These are phyloP conservation scores for Hirschfeldia incana DNA, from an alignment of 345 rosid genomes.

Conservation along the genomic window DNA sequence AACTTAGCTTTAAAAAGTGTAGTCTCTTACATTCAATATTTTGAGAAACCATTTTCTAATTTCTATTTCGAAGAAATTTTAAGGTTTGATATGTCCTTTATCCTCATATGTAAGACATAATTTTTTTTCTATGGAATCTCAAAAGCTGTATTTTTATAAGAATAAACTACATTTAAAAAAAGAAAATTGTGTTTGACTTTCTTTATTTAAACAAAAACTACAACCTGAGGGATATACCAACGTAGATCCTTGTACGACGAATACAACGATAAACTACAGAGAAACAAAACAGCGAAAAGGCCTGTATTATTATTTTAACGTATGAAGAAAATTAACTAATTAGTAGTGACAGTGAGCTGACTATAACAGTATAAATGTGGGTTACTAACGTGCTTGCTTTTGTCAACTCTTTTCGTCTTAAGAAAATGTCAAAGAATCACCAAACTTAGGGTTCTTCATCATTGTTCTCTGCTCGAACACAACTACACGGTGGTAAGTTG, in stretches of 20 bases:
- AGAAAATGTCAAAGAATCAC: slow-evolving; percentile 25
- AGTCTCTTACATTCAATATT: not conserved
- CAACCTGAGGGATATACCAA: slow-evolving; percentile 31
- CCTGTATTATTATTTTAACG: slow-evolving; percentile 10
- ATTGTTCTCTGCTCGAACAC: slow-evolving; percentile 3
- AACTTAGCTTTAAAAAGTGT: too few relatives aligned
- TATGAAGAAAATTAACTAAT: slow-evolving; percentile 1
- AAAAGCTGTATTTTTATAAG: not conserved
- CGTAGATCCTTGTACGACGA: slow-evolving; percentile 24
- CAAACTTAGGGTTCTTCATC: not conserved
- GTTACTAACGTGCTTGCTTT: slow-evolving; percentile 37
- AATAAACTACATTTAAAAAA: too few relatives aligned
- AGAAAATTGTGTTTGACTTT: slow-evolving; percentile 22
- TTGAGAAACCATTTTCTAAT: not conserved
- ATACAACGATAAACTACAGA: not conserved
- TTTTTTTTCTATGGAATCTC: not conserved
- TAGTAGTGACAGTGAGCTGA: slow-evolving; percentile 25
- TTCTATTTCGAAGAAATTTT: not conserved
- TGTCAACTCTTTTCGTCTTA: slow-evolving; percentile 8
- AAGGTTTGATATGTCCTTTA: not conserved
- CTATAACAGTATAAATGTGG: not conserved
- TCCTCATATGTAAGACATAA: not conserved
- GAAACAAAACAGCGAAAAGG: not conserved
- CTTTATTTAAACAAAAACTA: not conserved
- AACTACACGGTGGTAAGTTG: not conserved